Conservation (phyloP, 2,329 filamentous ascomycete species). For the Nigrospora sphaerica region DNA sequence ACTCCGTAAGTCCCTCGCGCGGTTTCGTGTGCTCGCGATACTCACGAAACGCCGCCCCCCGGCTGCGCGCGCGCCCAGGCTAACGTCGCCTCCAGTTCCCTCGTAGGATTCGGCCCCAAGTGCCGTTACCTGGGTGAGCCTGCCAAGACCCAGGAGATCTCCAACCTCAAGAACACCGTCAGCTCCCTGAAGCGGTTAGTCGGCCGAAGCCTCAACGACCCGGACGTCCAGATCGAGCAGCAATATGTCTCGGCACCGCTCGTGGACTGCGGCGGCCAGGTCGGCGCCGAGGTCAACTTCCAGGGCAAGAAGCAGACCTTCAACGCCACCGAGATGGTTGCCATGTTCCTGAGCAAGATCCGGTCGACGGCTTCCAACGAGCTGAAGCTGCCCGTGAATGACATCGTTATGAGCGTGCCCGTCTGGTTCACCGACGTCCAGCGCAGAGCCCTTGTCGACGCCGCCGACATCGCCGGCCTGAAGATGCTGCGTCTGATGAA, state of each 20-base stretch:
- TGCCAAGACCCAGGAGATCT: constrained; percentile 98
- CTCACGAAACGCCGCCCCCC: constrained; percentile 9
- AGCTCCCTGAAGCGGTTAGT: constrained; percentile 85
- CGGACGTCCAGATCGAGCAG: constrained; percentile 89
- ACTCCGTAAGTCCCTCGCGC: constrained; percentile 70
- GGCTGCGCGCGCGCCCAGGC: constrained; percentile 3
- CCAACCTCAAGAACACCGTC: constrained; percentile 99
- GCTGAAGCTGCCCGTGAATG: constrained; percentile 83
- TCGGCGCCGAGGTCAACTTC: constrained; percentile 90
- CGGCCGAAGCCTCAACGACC: constrained; percentile 79
- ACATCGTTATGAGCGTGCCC: constrained; percentile 89
- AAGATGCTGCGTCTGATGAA: constrained; percentile 94
- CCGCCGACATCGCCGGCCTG: constrained; percentile 85
- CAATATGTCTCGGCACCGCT: constrained; percentile 81
- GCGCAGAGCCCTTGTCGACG: constrained; percentile 82
- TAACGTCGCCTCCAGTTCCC: constrained; percentile 52
- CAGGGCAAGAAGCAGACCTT: constrained; percentile 93
- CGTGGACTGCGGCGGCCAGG: constrained; percentile 86
- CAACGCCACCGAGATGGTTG: constrained; percentile 85
- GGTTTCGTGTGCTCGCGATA: constrained; percentile 2
- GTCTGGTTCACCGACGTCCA: constrained; percentile 97
- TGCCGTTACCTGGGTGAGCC: constrained; percentile 89
- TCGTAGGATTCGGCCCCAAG: constrained; percentile 94
- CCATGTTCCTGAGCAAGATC: constrained; percentile 95
- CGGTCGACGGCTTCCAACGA: constrained; percentile 81